These are phyloP conservation scores for Starmerella stigmatis DNA, from an alignment of 805 yeast genomes.

Conservation along the genomic window DNA sequence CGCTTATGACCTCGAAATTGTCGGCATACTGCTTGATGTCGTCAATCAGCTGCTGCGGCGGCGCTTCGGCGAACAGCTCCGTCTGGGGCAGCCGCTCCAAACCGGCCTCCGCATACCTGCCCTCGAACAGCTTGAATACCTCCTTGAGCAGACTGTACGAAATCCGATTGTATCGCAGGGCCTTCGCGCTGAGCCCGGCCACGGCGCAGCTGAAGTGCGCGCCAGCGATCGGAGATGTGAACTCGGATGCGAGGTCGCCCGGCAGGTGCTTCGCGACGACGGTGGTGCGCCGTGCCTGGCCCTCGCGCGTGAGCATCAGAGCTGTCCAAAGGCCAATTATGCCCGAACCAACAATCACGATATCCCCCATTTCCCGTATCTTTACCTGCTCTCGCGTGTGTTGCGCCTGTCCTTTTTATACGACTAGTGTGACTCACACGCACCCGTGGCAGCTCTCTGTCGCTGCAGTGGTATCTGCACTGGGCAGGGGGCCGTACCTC, in stretches of 20 bases:
- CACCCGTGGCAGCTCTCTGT: no score
- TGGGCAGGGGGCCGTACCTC: no score
- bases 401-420: neutral
- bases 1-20: conserved; percentile 35
- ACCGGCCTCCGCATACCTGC: conserved; percentile 38
- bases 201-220: conserved; percentile 48
- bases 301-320: conserved; percentile 38
- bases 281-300: conserved; percentile 37
- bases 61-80: conserved; percentile 48
- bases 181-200: conserved; percentile 46
- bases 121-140: conserved; percentile 40
- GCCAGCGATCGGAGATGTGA: conserved; percentile 77
- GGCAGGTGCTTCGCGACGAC: conserved; percentile 60
- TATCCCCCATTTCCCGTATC: conserved; percentile 9
- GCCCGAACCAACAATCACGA: conserved; percentile 44
- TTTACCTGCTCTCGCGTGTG: no score
- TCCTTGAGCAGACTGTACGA: conserved; percentile 43
- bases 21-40: conserved; percentile 42
- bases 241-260: conserved; percentile 64
- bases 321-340: conserved; percentile 59
- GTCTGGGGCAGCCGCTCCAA: conserved; percentile 45
- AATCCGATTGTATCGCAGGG: conserved; percentile 43
- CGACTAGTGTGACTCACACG: no score
- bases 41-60: conserved; percentile 38
- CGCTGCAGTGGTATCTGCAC: no score